These are phyloP conservation scores for Xylogone sp. DNA, from an alignment of 2,329 filamentous ascomycete genomes.

Conservation along the genomic window DNA sequence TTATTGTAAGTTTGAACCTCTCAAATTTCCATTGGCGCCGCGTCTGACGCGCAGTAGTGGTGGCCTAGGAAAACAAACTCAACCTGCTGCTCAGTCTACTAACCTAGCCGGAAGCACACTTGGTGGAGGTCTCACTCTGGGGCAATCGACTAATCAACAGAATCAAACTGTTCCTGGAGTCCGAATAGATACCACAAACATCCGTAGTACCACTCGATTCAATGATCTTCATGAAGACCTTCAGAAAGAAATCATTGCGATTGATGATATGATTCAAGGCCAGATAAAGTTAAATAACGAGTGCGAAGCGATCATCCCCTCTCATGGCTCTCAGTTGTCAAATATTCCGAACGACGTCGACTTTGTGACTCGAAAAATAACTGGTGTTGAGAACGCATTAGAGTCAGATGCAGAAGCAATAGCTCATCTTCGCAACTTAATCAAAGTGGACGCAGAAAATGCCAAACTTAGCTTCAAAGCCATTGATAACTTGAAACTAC, in stretches of 20 bases:
- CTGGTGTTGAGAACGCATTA: constrained; percentile 59
- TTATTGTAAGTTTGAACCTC: constrained; percentile 24
- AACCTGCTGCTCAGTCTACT: constrained; percentile 15
- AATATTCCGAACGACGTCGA: constrained; percentile 63
- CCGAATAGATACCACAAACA: constrained; percentile 72
- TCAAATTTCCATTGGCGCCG: not conserved
- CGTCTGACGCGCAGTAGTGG: constrained; percentile 18
- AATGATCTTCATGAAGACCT: constrained; percentile 82
- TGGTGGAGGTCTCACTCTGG: constrained; percentile 37
- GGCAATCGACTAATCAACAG: constrained; percentile 39
- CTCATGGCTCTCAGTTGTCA: constrained; percentile 59
- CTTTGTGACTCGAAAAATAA: constrained; percentile 56
- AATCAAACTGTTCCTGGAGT: constrained; percentile 64
- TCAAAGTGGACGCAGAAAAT: constrained; percentile 64
- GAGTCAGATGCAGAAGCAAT: constrained; percentile 61
- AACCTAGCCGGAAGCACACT: constrained; percentile 29
- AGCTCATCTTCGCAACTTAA: constrained; percentile 49
- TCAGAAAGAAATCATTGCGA: constrained; percentile 70
- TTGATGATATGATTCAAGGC: constrained; percentile 76
- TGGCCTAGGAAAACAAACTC: constrained; percentile 14
- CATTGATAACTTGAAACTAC: constrained; percentile 71
- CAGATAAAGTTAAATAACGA: constrained; percentile 78
- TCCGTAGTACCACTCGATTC: constrained; percentile 86
- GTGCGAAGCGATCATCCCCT: constrained; percentile 65
- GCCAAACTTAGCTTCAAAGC: constrained; percentile 69